Conservation (phyloP, 139 green algal species). For the Chlorella sp. region DNA sequence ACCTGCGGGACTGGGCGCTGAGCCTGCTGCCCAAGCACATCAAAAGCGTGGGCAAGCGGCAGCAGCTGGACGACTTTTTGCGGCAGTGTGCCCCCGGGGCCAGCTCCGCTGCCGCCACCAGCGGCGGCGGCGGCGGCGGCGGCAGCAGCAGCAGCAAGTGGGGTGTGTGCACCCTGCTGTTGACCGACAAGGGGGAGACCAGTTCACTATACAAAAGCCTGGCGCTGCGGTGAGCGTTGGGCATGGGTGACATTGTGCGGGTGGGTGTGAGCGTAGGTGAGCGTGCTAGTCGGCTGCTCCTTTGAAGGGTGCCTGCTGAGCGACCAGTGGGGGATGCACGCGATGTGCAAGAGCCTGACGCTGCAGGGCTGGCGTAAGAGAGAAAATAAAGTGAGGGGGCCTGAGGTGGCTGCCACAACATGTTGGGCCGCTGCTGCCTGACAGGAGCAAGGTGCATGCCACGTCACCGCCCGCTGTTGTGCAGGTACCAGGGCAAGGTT, state of each 20-base stretch:
- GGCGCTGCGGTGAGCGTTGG: conserved; percentile 20
- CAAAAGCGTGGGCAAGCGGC: conserved; percentile 20
- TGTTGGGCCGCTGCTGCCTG: no score
- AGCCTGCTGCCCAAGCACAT: conserved; percentile 68
- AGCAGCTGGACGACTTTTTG: conserved; percentile 42
- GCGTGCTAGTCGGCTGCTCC: background rate
- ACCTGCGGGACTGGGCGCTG: conserved; percentile 74
- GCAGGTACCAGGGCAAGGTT: conserved; percentile 60
- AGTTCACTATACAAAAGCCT: conserved; percentile 65
- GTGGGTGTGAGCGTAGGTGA: background rate
- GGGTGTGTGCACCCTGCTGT: conserved; percentile 75
- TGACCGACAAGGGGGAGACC: conserved; percentile 68
- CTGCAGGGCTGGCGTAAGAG: no score
- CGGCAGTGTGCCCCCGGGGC: background rate
- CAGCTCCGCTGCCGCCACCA: background rate
- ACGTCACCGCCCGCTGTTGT: background rate
- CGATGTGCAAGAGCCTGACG: background rate
- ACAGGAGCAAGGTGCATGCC: no score
- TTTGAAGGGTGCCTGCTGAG: no score
- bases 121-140: conserved; percentile 25
- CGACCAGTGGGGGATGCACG: no score
- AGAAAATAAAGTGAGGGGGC: background rate
- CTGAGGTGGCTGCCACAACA: background rate
- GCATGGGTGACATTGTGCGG: background rate
- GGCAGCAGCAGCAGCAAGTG: conserved; percentile 54